These are phyloP conservation scores for Prosopis cineraria DNA, from an alignment of 306 rosid genomes.

Conservation along the genomic window DNA sequence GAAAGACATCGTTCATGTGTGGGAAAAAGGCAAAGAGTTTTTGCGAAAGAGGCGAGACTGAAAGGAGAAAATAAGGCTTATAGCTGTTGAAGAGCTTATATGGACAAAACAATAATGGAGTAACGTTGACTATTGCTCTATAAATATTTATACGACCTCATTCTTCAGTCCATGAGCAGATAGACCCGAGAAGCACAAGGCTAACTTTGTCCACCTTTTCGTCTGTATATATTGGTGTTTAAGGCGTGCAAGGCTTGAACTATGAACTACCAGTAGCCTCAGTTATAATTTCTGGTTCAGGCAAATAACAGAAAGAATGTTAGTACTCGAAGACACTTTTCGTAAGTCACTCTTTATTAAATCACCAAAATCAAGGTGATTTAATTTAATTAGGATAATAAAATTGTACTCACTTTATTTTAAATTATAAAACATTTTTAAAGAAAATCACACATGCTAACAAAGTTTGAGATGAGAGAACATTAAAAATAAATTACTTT, in stretches of 20 bases:
- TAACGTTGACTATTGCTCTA: neutral
- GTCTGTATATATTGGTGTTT: neutral
- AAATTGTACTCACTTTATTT: too few relatives aligned
- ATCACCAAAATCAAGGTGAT: too few relatives aligned
- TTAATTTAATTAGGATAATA: too few relatives aligned
- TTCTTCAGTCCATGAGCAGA: neutral
- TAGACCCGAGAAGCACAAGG: neutral
- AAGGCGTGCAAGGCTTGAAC: conserved; percentile 19
- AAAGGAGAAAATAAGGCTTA: neutral
- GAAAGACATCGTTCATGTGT: conserved; percentile 30
- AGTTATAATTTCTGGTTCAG: neutral
- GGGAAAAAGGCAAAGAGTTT: neutral
- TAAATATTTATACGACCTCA: neutral
- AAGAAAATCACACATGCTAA: too few relatives aligned
- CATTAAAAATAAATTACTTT: too few relatives aligned
- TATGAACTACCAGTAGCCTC: neutral
- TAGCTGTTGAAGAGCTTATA: neutral
- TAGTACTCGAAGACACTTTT: too few relatives aligned
- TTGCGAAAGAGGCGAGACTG: conserved; percentile 2
- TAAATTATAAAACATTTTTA: too few relatives aligned
- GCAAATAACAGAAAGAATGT: too few relatives aligned
- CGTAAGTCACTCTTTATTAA: too few relatives aligned
- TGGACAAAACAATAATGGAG: conserved; percentile 3
- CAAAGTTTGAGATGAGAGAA: too few relatives aligned
- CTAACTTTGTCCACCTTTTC: neutral